phyloP scores from a whole-genome alignment of 306 rosid genomes.

The Quillaja saponaria region DNA sequence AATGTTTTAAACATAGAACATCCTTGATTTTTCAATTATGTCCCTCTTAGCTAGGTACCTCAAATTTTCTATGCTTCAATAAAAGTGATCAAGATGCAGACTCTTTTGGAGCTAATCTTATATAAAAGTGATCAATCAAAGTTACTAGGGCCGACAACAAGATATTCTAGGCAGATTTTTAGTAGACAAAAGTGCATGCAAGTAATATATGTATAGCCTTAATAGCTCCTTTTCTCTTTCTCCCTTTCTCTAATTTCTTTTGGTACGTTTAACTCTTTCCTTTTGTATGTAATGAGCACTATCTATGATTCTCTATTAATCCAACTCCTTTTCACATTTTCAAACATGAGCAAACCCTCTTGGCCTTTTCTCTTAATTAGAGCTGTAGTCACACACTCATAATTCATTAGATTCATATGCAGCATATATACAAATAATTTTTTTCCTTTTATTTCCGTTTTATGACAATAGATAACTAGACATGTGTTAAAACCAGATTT shows the following conservation, averaged over 20 bases:
- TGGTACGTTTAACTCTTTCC: background rate
- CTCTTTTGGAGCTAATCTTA: slow-evolving; percentile 19
- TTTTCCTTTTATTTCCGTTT: background rate
- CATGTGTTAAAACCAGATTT: too few relatives aligned
- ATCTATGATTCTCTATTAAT: slow-evolving; percentile 26
- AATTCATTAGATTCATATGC: background rate
- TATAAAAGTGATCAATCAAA: background rate
- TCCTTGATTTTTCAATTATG: too few relatives aligned
- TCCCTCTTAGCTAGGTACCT: too few relatives aligned
- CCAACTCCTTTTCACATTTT: slow-evolving; percentile 22
- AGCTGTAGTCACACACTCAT: too few relatives aligned
- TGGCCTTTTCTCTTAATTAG: too few relatives aligned
- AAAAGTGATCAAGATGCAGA: background rate
- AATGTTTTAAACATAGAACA: too few relatives aligned
- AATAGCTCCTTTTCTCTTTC: background rate
- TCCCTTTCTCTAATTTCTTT: background rate
- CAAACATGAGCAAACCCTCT: too few relatives aligned
- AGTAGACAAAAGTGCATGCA: slow-evolving; percentile 21
- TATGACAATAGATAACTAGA: background rate
- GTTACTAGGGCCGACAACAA: slow-evolving; percentile 30
- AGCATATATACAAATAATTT: too few relatives aligned
- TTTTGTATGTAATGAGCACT: slow-evolving; percentile 31
- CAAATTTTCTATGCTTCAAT: too few relatives aligned
- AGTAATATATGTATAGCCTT: too few relatives aligned
- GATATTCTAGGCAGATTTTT: slow-evolving; percentile 25